Evolutionary conservation across 306 rosid genomes (phyloP).

Genomic region (Acacia acuminata): DNA sequence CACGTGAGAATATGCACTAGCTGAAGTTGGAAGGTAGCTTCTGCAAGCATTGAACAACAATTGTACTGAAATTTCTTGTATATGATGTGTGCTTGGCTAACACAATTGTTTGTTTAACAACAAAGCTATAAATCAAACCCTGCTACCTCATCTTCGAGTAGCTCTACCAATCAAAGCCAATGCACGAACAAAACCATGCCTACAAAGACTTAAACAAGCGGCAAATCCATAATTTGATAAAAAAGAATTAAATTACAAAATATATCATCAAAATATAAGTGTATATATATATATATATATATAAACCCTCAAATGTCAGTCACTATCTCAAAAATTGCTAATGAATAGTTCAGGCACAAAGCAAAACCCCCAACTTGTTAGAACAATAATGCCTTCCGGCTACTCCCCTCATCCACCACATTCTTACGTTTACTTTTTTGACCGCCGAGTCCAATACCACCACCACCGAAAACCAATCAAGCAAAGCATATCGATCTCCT

Average conservation of each 20-base stretch:
- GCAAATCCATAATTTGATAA: background rate
- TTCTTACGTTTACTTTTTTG: slow-evolving; percentile 18
- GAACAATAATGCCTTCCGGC: slow-evolving; percentile 67
- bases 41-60: slow-evolving; percentile 95
- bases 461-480: background rate
- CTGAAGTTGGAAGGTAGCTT: slow-evolving; percentile 81
- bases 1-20: slow-evolving; percentile 93
- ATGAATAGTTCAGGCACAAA: slow-evolving; percentile 1
- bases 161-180: slow-evolving; percentile 25
- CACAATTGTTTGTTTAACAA: slow-evolving; percentile 84
- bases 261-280: background rate
- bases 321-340: background rate
- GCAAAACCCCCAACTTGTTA: slow-evolving; percentile 42
- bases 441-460: background rate
- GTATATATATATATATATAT: too few species aligned
- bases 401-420: slow-evolving; percentile 82
- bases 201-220: slow-evolving; percentile 24
- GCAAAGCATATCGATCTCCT: background rate
- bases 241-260: background rate
- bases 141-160: slow-evolving; percentile 74
- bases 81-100: slow-evolving; percentile 90
- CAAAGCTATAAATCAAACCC: slow-evolving; percentile 93
- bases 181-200: slow-evolving; percentile 34
- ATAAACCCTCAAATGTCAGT: background rate
- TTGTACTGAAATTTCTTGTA: slow-evolving; percentile 90